Base-by-base conservation (phyloP, 805 yeast genomes). In the Lipomyces sp. region DNA sequence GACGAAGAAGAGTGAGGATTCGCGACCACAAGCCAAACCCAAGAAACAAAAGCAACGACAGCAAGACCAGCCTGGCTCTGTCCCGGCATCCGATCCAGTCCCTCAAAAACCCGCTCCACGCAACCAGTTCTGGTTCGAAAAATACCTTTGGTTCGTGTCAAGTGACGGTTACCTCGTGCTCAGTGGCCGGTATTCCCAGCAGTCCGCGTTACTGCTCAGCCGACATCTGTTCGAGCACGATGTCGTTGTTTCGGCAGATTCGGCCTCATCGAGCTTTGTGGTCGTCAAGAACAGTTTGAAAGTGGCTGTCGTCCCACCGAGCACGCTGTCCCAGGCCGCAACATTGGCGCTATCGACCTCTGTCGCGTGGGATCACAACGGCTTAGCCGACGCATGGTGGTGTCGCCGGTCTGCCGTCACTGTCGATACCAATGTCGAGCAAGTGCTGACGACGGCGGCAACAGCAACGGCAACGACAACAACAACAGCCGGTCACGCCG, bases 71-170 rank as follows among this genome's bases (percentile, higher is more conserved):
- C 56, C 29, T 42, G 45, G 33, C 55, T 18, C 24, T 29, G 51
- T 29, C 35, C 6, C 54, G 30, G 50, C 24, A 10, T 42, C 48
- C 48, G 48, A 42, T 51, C 24, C 13, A 4, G 42, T 53, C 33
- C 5, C 32, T 39, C 8, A 48, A 10, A 45, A 30, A 6, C 57
- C 45, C 15, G 55, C 60, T 2, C 11, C 35, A 10, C 65, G 68
- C 4, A 55, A 85, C 3, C 92, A 91, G 57, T 88, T 82, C 75
- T 93, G 97, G 90, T 95, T 95, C 79, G 99, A 95, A 75, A 95
- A 94, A 77, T 94, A 88, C 77, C 86, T 83, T 74, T 95, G 99
- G 99, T 95, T 95, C 74, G 81, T 93, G n/a, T 85, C 97, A 0
- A 87, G 88, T 71, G 98, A 94, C 75, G 93, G 95, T 0, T 92